Base-by-base conservation (phyloP, 768 basidiomycete genomes). In the Amanita pallidorosea region DNA sequence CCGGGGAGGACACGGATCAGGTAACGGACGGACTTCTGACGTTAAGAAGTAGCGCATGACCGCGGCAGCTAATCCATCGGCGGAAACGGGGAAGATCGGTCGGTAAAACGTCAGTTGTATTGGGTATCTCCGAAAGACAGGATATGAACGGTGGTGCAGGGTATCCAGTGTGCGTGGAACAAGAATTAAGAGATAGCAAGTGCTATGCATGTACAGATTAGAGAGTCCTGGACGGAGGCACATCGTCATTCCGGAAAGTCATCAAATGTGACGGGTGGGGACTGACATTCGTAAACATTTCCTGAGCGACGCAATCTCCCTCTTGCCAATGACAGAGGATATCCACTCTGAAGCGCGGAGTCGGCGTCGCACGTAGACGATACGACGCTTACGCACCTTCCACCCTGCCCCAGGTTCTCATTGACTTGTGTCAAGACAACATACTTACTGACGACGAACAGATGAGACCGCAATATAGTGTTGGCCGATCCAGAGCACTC, bases 311-410 rank as follows among this genome's bases (percentile, higher is more conserved):
- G 46, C 74, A 70, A 61, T 92, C 89, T 47, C 79, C 77, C 55
- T 91, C 88, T 69, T 92, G 88, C 88, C 88, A 92, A 60, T 92
- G 89, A 55, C 85, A 88, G 45, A 75, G 77, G 68, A 92, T 78
- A 64, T 87, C 86, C 43, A 84, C 86, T 57, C 88, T 90, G 57
- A 17, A 42, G 18, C 34, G 36, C 27, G n/a, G 12, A 18, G 44
- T 27, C 25, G 17, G 13, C 34, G 42, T 45, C 37, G 37, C 43
- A 50, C 17, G 35, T 48, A 35, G 25, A 31, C 13, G 31, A 36
- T 31, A 51, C 34, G 51, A 27, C 45, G 41, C 49, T 53, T 50
- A 51, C 44, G 63, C 60, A 89, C 88, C 86, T 80, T 61, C 86
- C 87, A 51, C 88, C 89, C 64, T 92, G 88, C 3, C 86, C 85